Evolutionary conservation across 1,139 yeast species (phyloP), one percentile per base, ranked within the genome.

Genomic region (Yamadazyma conglobata): DNA sequence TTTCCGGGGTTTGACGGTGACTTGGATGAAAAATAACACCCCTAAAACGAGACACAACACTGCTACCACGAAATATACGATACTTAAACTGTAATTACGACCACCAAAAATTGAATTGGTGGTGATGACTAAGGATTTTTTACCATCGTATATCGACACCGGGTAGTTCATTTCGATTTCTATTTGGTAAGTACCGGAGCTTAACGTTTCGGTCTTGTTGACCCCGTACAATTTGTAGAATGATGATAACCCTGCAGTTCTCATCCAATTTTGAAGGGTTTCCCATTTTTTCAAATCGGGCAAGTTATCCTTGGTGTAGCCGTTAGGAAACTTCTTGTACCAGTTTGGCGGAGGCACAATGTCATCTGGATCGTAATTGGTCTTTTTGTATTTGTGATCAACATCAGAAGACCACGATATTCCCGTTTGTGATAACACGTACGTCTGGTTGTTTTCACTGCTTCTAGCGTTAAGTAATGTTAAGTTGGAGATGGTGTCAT

Each of bases 281-380:
- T 64, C 67, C 70, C 65, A 57, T 19, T 44, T 35, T 15, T 47
- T 43, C 17, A 56, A 25, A 53, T 91, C 91, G 3, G 97, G 98
- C 36, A 91, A 54, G 52, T 87, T 88, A 9, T 79, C 78, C 16
- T 75, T 81, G 12, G 83, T 88, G 60, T 91, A 91, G 1, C 97
- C 97, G 41, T 88, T 54, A n/a, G 98, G 98, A 55, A 54, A 91
- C 62, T 47, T 64, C 50, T 83, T 79, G 40, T 64, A 64, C 98
- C 98, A 91, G 61, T 87, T 87, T 46, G 96, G 97, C 7, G 98
- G 98, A 8, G 98, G 98, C 1, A 76, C 93, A 33, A 91, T 85
- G 16, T 89, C 81, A 9, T 72, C 56, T 18, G 79, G 67, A 38
- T 69, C 64, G 60, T 91, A 93, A 32, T 60, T 52, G 2, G 98